Evolutionary conservation across 2,329 filamentous ascomycete species (phyloP).

Genomic region (Beauveria bassiana): DNA sequence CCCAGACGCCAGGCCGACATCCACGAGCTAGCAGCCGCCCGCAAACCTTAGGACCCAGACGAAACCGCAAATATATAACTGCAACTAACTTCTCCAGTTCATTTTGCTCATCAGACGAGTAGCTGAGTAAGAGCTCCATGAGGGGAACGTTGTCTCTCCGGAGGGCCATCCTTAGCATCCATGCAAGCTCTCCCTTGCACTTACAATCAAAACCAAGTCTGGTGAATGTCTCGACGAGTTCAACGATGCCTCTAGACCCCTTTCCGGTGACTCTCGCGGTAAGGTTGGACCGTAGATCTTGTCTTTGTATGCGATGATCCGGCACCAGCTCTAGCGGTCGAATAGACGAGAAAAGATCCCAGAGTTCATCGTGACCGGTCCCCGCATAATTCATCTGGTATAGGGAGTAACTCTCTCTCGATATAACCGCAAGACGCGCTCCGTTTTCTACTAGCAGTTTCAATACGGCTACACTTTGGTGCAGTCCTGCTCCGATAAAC

Average conservation of each 20-base stretch:
- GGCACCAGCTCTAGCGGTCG: background rate
- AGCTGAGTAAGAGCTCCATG: background rate
- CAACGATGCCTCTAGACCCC: background rate
- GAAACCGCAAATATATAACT: fast-evolving
- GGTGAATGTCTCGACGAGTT: background rate
- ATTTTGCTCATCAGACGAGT: background rate
- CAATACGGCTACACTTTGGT: background rate
- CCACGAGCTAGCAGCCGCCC: background rate
- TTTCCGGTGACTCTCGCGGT: fast-evolving
- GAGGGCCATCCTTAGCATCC: background rate
- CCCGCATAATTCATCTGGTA: background rate
- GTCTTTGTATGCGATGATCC: background rate
- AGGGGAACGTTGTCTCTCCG: background rate
- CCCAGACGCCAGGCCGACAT: background rate
- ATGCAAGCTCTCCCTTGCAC: background rate
- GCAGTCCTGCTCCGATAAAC: background rate
- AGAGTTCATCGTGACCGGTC: background rate
- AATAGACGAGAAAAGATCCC: background rate
- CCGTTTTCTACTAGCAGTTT: background rate
- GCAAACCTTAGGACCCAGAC: background rate
- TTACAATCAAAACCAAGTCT: background rate
- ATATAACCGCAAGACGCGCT: background rate
- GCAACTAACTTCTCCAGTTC: background rate
- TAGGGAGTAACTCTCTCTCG: background rate
- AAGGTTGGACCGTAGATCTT: background rate